These are phyloP conservation scores for Spizellomyces sp. DNA, from an alignment of 192 early-diverging fungal genomes.

Conservation along the genomic window DNA sequence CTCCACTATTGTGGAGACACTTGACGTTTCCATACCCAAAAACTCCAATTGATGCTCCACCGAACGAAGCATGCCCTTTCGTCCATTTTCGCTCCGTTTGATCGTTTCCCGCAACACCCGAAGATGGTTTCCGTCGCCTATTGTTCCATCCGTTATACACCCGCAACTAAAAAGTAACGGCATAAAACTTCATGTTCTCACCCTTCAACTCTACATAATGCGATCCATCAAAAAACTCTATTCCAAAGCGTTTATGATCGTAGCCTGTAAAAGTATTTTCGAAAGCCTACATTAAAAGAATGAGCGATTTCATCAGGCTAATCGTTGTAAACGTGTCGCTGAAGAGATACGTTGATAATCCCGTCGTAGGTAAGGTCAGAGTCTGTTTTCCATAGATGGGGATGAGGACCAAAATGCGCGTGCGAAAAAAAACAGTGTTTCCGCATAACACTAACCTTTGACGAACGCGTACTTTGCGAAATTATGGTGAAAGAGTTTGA, in stretches of 20 bases:
- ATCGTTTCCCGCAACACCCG: conserved; percentile 2
- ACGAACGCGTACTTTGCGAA: conserved; percentile 9
- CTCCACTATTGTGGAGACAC: conserved; percentile 2
- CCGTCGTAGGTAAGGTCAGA: neutral
- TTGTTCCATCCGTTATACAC: neutral
- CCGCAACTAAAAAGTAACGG: neutral
- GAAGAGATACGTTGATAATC: conserved; percentile 5
- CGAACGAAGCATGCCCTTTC: conserved; percentile 13
- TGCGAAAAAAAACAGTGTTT: neutral
- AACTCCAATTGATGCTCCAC: neutral
- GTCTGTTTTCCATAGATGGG: neutral
- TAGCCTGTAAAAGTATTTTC: conserved; percentile 2
- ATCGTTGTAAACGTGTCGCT: neutral
- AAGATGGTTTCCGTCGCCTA: conserved; percentile 12
- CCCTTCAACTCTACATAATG: conserved; percentile 20
- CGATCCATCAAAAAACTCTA: conserved; percentile 29
- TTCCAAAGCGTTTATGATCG: neutral
- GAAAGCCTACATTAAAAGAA: conserved; percentile 9
- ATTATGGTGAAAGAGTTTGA: conserved; percentile 4
- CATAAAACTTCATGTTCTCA: neutral
- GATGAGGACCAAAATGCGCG: neutral
- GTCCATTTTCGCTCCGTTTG: neutral
- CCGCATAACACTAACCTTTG: neutral
- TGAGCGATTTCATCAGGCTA: neutral
- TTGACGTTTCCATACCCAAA: neutral